These are phyloP conservation scores for Hypoxylon cercidicola DNA, from an alignment of 495 filamentous ascomycete species.

Conservation along the genomic window DNA sequence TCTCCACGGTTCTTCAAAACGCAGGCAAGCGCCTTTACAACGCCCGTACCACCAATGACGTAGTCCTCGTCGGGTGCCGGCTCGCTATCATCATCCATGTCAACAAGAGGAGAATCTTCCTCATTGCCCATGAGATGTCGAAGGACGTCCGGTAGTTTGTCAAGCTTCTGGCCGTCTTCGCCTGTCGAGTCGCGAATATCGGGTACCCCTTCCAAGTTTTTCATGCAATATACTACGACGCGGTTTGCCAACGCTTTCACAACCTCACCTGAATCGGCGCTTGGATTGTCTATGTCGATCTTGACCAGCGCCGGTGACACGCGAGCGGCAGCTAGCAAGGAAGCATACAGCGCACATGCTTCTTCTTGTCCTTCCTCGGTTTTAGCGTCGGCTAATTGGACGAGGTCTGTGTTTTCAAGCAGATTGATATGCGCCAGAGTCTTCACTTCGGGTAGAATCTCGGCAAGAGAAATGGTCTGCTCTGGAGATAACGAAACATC, in stretches of 20 bases:
- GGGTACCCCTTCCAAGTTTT: conserved; percentile 80
- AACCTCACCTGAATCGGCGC: conserved; percentile 79
- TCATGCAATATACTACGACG: conserved; percentile 90
- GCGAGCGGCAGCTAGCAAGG: conserved; percentile 86
- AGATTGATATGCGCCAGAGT: conserved; percentile 88
- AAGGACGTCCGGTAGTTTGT: conserved; percentile 63
- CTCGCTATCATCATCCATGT: conserved; percentile 71
- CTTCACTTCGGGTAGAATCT: conserved; percentile 87
- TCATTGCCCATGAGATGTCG: conserved; percentile 70
- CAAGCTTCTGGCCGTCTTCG: conserved; percentile 48
- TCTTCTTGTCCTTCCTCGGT: conserved; percentile 85
- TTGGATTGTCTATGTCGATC: conserved; percentile 91
- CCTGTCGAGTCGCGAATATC: conserved; percentile 43
- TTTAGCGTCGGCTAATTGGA: conserved; percentile 70
- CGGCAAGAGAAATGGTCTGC: conserved; percentile 88
- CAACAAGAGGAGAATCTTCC: conserved; percentile 62
- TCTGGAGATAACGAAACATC: conserved; percentile 88
- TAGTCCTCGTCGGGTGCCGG: conserved; percentile 90
- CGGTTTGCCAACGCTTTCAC: conserved; percentile 93
- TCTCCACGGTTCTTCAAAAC: conserved; percentile 81
- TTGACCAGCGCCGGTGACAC: conserved; percentile 86
- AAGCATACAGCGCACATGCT: conserved; percentile 92
- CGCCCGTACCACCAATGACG: conserved; percentile 93
- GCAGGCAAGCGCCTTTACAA: conserved; percentile 92
- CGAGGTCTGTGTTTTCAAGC: conserved; percentile 80